Conservation (phyloP, 1,284 basidiomycete species). For the Cutaneotrichosporon curvatum region DNA sequence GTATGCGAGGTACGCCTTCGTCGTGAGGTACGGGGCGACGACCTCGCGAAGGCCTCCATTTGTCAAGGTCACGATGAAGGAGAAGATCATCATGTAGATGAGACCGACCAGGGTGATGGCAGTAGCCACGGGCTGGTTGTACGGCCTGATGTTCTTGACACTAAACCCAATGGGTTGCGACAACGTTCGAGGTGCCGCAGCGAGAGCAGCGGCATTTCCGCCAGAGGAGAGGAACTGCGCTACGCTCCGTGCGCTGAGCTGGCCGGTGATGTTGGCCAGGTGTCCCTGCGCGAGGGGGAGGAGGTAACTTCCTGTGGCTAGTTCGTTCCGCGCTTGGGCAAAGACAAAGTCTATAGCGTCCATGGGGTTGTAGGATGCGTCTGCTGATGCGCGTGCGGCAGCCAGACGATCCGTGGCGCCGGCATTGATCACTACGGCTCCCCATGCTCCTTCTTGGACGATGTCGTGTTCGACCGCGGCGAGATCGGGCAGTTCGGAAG, state of each 20-base stretch:
- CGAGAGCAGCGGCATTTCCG: slow-evolving; percentile 50
- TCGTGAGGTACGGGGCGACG: slow-evolving; percentile 49
- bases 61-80: slow-evolving; percentile 46
- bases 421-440: slow-evolving; percentile 33
- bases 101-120: slow-evolving; percentile 63
- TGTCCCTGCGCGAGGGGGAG: slow-evolving; percentile 31
- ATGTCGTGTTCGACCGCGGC: slow-evolving; percentile 27
- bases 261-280: slow-evolving; percentile 23
- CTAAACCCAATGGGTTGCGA: slow-evolving; percentile 52
- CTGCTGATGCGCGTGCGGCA: slow-evolving; percentile 28
- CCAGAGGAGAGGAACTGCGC: slow-evolving; percentile 32
- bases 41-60: slow-evolving; percentile 48
- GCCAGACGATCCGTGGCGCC: slow-evolving; percentile 29
- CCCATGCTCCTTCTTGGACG: slow-evolving; percentile 42
- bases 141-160: slow-evolving; percentile 58
- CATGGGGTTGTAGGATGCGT: slow-evolving; percentile 28
- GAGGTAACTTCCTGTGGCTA: slow-evolving; percentile 40
- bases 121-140: slow-evolving; percentile 59
- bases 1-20: slow-evolving; percentile 54
- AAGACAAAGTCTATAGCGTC: slow-evolving; percentile 37
- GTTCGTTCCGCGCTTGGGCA: slow-evolving; percentile 45
- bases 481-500: slow-evolving; percentile 28
- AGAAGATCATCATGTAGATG: slow-evolving; percentile 60
- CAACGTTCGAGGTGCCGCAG: slow-evolving; percentile 56
- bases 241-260: slow-evolving; percentile 24